Base-by-base conservation (phyloP, 345 rosid species). In the Triadica sebifera region DNA sequence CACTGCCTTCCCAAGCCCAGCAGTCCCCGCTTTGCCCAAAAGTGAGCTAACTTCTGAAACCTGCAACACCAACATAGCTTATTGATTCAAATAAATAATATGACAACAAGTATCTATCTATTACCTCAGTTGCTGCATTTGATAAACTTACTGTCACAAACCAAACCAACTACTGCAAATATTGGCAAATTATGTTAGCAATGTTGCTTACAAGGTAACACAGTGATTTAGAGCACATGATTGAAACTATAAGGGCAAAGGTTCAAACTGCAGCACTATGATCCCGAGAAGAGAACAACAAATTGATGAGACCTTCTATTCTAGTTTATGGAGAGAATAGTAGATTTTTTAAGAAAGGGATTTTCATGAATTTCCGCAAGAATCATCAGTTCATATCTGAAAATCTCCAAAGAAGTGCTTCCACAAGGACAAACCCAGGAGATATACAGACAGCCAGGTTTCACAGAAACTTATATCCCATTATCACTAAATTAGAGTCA, bases 31-130 rank as follows among this genome's bases (percentile, higher is more conserved):
- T 83, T 91, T 91, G 58, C 98, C 93, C 81, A 94, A 79, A 63
- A 86, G 81, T 50, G 94, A 85, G 77, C 97, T 87, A 46, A 94
- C 92, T 89, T 92, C 98, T n/a, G 98, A 85, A 78, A 94, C 98
- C 98, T 94, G 80, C 67, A 77, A 70, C 69, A 59, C 71, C 49
- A 74, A 72, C 19, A 75, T 41, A 59, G 74, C 71, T 24, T 72
- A 25, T 59, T 22, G 10, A 61, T 51, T 52, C 20, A 45, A 80
- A 47, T 43, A 24, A 55, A 43, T 6, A 64, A 60, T 1, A 59
- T 19, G 47, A 13, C n/a, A 47, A 47, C 4, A 46, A 25, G n/a
- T 19, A 67, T 47, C 39, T 12, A 24, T 46, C 0, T 15, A 46
- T 24, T 12, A 56, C 47, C 47, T 43, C 29, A 50, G 34, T 61